Percentiles rank a stretch among this genome's conserved stretches.
These are phyloP conservation scores for Neovahlkampfia damariscottae DNA, from an alignment of 78 protist species.

Conservation along the genomic window DNA sequence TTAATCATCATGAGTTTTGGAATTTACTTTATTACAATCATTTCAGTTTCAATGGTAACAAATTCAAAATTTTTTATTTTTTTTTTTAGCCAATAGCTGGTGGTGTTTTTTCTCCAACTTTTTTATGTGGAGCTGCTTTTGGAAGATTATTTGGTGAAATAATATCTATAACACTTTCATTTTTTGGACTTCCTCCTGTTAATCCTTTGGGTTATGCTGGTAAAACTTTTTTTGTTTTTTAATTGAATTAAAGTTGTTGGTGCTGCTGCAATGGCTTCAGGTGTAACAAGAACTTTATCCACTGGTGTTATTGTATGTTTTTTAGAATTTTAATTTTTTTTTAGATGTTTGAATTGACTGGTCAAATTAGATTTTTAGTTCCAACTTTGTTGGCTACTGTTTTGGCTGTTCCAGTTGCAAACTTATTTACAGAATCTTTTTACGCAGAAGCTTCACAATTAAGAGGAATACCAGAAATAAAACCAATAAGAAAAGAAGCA, in stretches of 20 bases:
- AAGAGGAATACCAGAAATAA: slow-evolving; percentile 43
- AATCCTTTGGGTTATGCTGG: slow-evolving; percentile 63
- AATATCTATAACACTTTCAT: slow-evolving; percentile 19
- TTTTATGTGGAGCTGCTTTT: slow-evolving; percentile 51
- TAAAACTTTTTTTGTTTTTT: too few species aligned
- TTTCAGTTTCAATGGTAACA: slow-evolving; percentile 27
- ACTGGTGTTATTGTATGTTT: slow-evolving; percentile 51
- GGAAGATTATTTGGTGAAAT: slow-evolving; percentile 55
- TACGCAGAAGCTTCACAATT: slow-evolving; percentile 48
- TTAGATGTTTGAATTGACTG: slow-evolving; percentile 59
- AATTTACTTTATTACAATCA: background rate
- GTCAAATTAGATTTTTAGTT: slow-evolving; percentile 42
- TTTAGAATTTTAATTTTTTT: too few species aligned
- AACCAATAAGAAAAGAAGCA: background rate
- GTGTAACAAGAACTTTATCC: slow-evolving; percentile 53
- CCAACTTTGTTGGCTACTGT: slow-evolving; percentile 56
- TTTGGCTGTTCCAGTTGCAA: slow-evolving; percentile 38
- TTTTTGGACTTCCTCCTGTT: slow-evolving; percentile 24
- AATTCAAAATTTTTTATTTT: slow-evolving; percentile 33
- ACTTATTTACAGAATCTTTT: slow-evolving; percentile 35
- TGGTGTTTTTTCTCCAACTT: slow-evolving; percentile 58
- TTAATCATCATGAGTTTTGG: background rate
- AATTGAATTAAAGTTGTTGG: too few species aligned
- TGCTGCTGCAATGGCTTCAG: slow-evolving; percentile 65
- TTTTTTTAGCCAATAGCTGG: slow-evolving; percentile 55